phyloP scores from a whole-genome alignment of 495 filamentous ascomycete species.

The Penicillium antarcticum region DNA sequence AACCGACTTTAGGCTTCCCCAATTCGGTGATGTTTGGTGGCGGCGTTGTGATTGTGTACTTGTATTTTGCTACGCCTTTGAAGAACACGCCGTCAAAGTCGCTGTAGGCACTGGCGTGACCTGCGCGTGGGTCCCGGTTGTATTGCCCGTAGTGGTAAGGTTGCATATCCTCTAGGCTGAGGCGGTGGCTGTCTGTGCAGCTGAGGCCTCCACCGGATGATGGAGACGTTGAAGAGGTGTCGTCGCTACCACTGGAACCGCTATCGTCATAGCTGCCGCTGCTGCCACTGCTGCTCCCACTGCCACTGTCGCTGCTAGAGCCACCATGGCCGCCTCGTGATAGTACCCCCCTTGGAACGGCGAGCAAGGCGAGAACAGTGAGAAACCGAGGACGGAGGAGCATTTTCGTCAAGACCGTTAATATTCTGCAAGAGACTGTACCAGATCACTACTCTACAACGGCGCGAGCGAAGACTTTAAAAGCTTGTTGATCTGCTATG shows the following conservation, averaged over 20 bases:
- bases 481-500: neutral
- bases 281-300: neutral
- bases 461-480: neutral
- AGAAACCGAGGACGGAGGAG: neutral
- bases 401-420: neutral
- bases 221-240: neutral
- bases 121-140: neutral
- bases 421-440: neutral
- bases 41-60: neutral
- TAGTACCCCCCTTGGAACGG: neutral
- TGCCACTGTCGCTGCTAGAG: neutral
- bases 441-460: neutral
- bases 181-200: conserved; percentile 1
- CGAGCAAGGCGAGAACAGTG: neutral
- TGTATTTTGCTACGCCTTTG: neutral
- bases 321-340: neutral
- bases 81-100: conserved; percentile 1
- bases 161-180: neutral
- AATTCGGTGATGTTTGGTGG: neutral
- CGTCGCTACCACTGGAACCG: neutral
- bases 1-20: neutral
- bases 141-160: neutral
- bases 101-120: neutral
- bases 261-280: neutral
- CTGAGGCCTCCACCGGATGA: neutral